Base-by-base conservation (phyloP, 2,329 filamentous ascomycete species). In the Nannizzia gypsea region DNA sequence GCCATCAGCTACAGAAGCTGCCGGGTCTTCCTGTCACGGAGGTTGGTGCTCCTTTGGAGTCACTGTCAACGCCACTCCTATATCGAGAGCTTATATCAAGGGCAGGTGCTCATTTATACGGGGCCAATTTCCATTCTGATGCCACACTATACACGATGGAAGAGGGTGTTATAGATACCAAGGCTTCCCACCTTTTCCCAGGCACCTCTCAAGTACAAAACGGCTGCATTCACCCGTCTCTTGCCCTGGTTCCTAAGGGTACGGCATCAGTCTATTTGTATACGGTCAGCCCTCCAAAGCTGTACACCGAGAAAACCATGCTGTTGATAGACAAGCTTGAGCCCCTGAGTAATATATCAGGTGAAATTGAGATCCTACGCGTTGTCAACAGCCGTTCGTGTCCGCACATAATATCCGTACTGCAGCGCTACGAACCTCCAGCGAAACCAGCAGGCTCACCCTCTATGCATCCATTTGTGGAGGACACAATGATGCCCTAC, bases 1-100 rank as follows among this genome's bases (percentile, higher is more conserved):
- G 73, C 1, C 67, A 71, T 57, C 75, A 76, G 58, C 63, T 77
- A 13, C 44, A 61, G 11, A 65, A 68, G 24, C 70, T 69, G 4
- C 74, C 75, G 1, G 42, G 38, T 13, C 38, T 28, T 5, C 17
- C 17, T 15, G 11, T 11, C n/a, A 50, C 38, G 26, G 36, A n/a
- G 38, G 22, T 15, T 26, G 36, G 31, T 2, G 15, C 26, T 60
- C 44, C 46, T 62, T 4, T 46, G 60, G 5, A 69, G 66, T 13
- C 63, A 62, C 46, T 63, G 52, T 13, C 54, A 8, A 68, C 63
- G 28, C 36, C 34, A 6, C 59, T 68, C 3, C 66, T 77, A 4
- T 75, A 73, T 54, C 60, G 59, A 9, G 46, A 71, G 3, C 65
- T 77, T 4, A 67, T 68, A 22, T 62, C 61, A 34, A 65, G 70